These are phyloP conservation scores for Amphibolis antarctica DNA, from an alignment of 106 monocot species.

Conservation along the genomic window DNA sequence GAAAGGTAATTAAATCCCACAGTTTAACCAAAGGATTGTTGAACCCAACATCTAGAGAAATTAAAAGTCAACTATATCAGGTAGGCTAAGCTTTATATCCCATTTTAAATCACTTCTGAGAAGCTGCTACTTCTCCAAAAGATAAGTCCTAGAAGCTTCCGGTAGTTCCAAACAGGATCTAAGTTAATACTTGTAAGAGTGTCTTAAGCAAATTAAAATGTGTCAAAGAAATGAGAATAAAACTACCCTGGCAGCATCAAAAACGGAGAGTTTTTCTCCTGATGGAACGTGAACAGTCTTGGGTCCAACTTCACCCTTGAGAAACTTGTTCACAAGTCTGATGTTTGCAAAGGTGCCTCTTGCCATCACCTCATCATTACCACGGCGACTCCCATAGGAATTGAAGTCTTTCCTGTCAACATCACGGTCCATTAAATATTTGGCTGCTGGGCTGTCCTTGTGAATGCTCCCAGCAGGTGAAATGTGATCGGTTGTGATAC, in stretches of 20 bases:
- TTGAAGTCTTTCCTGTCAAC: conserved; percentile 28
- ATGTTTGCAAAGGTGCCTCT: conserved; percentile 30
- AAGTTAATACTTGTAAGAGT: too few relatives aligned
- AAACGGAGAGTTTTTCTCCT: conserved; percentile 25
- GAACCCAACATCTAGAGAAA: too few relatives aligned
- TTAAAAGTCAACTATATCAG: too few relatives aligned
- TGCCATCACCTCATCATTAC: conserved; percentile 28
- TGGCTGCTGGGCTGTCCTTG: conserved; percentile 29
- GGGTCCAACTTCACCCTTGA: conserved; percentile 24
- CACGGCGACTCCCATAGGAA: conserved; percentile 27
- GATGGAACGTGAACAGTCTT: conserved; percentile 26
- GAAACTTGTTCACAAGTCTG: conserved; percentile 21
- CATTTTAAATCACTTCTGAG: too few relatives aligned
- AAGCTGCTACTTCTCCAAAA: too few relatives aligned
- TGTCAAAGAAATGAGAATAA: too few relatives aligned
- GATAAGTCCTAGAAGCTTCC: too few relatives aligned
- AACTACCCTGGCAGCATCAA: conserved; percentile 28
- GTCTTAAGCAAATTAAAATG: too few relatives aligned
- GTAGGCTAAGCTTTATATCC: too few relatives aligned
- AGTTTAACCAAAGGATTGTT: too few relatives aligned
- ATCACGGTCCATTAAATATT: conserved; percentile 16
- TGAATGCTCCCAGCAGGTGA: conserved; percentile 34
- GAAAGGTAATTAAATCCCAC: too few relatives aligned
- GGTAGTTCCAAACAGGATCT: too few relatives aligned
- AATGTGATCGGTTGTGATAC: conserved; percentile 28